Base-by-base conservation (phyloP, 1,284 basidiomycete genomes). In the Puccinia coronata region DNA sequence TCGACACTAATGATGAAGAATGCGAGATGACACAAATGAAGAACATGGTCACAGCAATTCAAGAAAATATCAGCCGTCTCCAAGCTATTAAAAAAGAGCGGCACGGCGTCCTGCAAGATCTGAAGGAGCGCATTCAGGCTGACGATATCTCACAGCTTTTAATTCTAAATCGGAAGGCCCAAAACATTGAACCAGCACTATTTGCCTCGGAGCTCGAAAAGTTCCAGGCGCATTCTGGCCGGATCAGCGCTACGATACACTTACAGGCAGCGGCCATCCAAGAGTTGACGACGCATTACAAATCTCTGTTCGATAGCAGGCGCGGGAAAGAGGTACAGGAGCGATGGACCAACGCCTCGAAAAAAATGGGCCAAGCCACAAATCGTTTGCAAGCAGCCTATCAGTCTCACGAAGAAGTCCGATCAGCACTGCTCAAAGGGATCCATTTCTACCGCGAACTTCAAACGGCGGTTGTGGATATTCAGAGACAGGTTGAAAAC, bases 61-160 rank as follows among this genome's bases (percentile, higher is more conserved):
- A 92, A 82, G 93, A 95, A 82, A 87, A 91, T 57, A 86, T 96
- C 6, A 91, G 91, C 34, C 88, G 91, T 82, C 86, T 96, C 76
- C 91, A 91, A 87, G 92, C 94, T 88, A 92, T 97, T 83, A 89
- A 91, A 61, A 90, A 91, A 81, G 96, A 98, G 86, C 89, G 96
- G 53, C 90, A 90, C 28, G 93, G 95, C 82, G 91, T 95, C 0
- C 88, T 99, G 69, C 94, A 93, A 85, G 95, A 98, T 85, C 88
- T 99, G 70, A 98, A 98, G 86, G 94, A 97, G 69, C 95, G 94
- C 93, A 91, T 98, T 67, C 97, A 98, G 90, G 89, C 90, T 41
- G 97, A 99, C 87, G 97, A 99, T 84, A 96, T 99, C 12, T 98
- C 96, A 0, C 95, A 97, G 85, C 88, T 98, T 0, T 90, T 99